Evolutionary conservation across 345 rosid species (phyloP).

Genomic region (Excoecaria agallocha): DNA sequence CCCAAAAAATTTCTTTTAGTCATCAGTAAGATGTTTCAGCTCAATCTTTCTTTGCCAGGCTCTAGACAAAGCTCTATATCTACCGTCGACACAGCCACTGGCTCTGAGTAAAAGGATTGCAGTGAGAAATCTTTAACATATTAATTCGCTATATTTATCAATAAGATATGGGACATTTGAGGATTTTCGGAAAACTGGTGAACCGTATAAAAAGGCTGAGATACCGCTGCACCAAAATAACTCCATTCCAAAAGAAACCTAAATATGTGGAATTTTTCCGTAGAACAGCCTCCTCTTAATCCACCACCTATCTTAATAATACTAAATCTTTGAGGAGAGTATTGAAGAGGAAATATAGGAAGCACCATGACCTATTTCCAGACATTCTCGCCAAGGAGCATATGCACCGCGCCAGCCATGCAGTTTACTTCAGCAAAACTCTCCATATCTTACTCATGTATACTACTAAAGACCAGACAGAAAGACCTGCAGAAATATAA

Average conservation of each 20-base stretch:
- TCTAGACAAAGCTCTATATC: slow-evolving; percentile 11
- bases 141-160: not conserved
- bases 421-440: slow-evolving; percentile 62
- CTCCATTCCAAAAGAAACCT: slow-evolving; percentile 14
- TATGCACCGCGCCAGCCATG: slow-evolving; percentile 11
- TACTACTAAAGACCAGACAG: slow-evolving; percentile 83
- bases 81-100: not conserved
- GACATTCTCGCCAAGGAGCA: not conserved
- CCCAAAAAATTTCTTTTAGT: not conserved
- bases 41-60: not conserved
- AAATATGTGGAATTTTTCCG: slow-evolving; percentile 14
- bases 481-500: slow-evolving; percentile 87
- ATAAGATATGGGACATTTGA: not conserved
- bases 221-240: not conserved
- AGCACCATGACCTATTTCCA: not conserved
- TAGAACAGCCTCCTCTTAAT: slow-evolving; percentile 23
- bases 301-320: slow-evolving; percentile 21
- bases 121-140: slow-evolving; percentile 8
- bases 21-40: not conserved
- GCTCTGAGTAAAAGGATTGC: not conserved
- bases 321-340: slow-evolving; percentile 10
- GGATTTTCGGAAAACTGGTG: slow-evolving; percentile 8
- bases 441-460: slow-evolving; percentile 80
- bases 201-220: not conserved
- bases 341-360: slow-evolving; percentile 1